Evolutionary conservation across 2,329 filamentous ascomycete genomes (phyloP), one percentile per base, ranked within the genome.

Genomic region (Aspergillus fructus): DNA sequence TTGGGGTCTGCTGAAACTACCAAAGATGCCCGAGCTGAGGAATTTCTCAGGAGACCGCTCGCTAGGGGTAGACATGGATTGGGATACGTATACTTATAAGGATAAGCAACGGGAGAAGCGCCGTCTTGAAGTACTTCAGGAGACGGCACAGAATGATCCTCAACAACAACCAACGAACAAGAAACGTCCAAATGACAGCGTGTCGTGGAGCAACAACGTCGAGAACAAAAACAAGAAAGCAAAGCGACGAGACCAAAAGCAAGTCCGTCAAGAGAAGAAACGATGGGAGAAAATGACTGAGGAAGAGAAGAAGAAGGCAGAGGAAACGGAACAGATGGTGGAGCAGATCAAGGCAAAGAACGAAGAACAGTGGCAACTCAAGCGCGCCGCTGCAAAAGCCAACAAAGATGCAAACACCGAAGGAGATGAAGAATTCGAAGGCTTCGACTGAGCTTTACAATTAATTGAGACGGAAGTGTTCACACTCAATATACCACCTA

Each of bases 1-100:
- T 0, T 99, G 93, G 91, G 94, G 91, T 2, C 80, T 99, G 1
- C 80, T 97, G 2, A 87, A 87, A 50, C 81, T 97, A 62, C 94
- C 94, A 4, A 91, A 89, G 70, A 99, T 99, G 94, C 93, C 94
- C 0, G 94, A 99, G 73, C 78, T 91, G 53, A 89, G 87, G 66
- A 83, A 80, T 0, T 93, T 89, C 79, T 82, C 85, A 12, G 88
- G 88, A 4, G 88, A 91, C 70, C 82, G 83, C 61, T 82, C 78
- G 21, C 76, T 88, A 2, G 81, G 82, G 2, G 77, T 91, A 11
- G 62, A 59, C 1, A 50, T 76, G 4, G 85, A 91, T 70, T 87
- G 89, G 82, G 81, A 87, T 43, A 79, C 74, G 2, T 91, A 86
- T 66, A 78, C 83, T 0, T 93, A 91, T 75, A 86, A 86, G 67